phyloP scores from a whole-genome alignment of 2,329 filamentous ascomycete species.

The Ascochyta viciae-villosae region DNA sequence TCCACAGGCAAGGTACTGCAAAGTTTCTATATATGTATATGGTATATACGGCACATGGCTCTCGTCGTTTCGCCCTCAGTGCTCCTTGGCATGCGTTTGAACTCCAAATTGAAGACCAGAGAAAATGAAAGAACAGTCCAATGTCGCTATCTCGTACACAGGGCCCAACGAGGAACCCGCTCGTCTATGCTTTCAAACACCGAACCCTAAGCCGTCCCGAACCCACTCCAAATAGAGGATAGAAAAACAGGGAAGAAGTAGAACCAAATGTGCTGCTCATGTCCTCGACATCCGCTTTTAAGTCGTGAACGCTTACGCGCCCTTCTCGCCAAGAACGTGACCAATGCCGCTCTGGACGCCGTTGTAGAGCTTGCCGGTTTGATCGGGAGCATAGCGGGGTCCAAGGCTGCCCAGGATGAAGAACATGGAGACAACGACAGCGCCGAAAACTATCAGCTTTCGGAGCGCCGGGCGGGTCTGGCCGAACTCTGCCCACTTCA shows the following conservation, averaged over 20 bases:
- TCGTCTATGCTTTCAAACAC: conserved; percentile 47
- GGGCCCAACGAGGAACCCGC: conserved; percentile 30
- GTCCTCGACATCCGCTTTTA: conserved; percentile 8
- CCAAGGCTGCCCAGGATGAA: conserved; percentile 66
- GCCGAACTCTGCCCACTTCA: conserved; percentile 87
- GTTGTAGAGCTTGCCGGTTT: conserved; percentile 42
- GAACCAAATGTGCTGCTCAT: conserved; percentile 20
- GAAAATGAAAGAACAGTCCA: conserved; percentile 4
- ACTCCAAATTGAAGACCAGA: conserved; percentile 25
- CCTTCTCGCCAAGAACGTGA: conserved; percentile 31
- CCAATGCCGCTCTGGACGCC: conserved; percentile 47
- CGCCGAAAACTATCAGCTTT: conserved; percentile 75
- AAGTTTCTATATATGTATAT: conserved; percentile 39
- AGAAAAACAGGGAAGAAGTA: conserved; percentile 40
- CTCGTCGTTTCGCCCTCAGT: conserved; percentile 39
- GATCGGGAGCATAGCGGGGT: conserved; percentile 48
- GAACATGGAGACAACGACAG: conserved; percentile 70
- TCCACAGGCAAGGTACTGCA: conserved; percentile 27
- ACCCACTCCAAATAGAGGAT: conserved; percentile 29
- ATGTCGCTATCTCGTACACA: conserved; percentile 20
- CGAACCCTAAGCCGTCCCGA: conserved; percentile 32
- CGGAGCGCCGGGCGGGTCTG: conserved; percentile 76
- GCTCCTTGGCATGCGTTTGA: conserved; percentile 34
- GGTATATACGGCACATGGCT: conserved; percentile 36
- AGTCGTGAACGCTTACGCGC: conserved; percentile 18